Conservation (phyloP, 148 eudicot genomes). For the Linanthus parryae region DNA sequence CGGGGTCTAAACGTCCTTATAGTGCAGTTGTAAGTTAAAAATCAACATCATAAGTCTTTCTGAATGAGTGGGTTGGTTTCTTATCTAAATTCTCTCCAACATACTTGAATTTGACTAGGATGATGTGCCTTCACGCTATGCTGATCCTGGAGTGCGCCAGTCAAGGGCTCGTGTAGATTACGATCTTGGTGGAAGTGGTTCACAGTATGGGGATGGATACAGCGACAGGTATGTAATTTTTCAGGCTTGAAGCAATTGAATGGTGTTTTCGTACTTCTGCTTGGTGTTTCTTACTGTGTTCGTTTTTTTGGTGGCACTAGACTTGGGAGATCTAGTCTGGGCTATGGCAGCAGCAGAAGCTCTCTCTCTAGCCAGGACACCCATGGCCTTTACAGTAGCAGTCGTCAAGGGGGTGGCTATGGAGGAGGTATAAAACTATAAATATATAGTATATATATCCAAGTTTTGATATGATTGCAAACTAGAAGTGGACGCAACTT, state of each 20-base stretch:
- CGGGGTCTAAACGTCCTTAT: constrained; percentile 90
- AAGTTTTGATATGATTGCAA: constrained; percentile 6
- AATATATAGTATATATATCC: no score
- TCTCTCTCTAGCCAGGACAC: constrained; percentile 72
- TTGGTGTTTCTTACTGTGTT: not conserved
- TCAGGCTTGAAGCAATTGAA: not conserved
- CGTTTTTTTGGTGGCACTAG: constrained; percentile 25
- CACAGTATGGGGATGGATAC: constrained; percentile 73
- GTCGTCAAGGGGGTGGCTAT: constrained; percentile 81
- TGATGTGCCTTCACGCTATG: constrained; percentile 74
- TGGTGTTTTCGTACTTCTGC: not conserved
- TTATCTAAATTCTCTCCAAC: not conserved
- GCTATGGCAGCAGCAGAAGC: constrained; percentile 69
- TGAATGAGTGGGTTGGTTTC: no score
- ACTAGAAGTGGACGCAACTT: no score
- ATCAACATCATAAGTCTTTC: no score
- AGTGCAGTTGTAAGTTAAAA: constrained; percentile 52
- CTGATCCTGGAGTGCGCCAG: constrained; percentile 67
- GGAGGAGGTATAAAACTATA: no score
- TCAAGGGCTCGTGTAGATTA: constrained; percentile 93
- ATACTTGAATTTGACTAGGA: constrained; percentile 35
- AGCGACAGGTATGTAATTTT: constrained; percentile 58
- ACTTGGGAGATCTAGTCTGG: constrained; percentile 71
- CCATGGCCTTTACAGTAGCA: constrained; percentile 64
- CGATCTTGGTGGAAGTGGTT: constrained; percentile 57